Base-by-base conservation (phyloP, 148 eudicot species). In the Gaultheria prostrata region DNA sequence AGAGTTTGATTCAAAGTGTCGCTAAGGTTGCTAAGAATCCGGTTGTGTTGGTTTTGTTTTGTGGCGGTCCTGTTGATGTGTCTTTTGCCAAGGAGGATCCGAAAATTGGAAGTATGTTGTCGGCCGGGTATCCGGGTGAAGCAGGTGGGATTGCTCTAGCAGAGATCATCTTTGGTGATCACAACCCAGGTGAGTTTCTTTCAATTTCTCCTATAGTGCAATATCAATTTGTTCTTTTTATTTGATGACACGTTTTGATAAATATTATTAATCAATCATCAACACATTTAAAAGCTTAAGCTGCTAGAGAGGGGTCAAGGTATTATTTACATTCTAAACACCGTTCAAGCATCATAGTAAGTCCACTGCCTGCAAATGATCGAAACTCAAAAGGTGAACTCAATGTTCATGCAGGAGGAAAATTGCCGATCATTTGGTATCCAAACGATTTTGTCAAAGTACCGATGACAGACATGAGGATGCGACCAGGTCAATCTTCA, bases 91-190 rank as follows among this genome's bases (percentile, higher is more conserved):
- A 91, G 86, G 28, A 82, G 63, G 77, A 93, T 45, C 82, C 85
- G 2, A 94, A 89, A 74, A 86, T 96, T n/a, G 98, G 95, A 46
- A 79, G 91, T 79, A 96, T 96, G 28, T 74, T 96, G 82, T 96
- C 98, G 98, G 98, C 93, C 57, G 98, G 98, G 45, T 96, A 94
- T 83, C 98, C 98, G 0, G 98, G 98, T 8, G 93, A 96, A 87
- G 93, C 94, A 2, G 98, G 98, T 56, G 97, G 93, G 35, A 45
- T 84, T 82, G 98, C 98, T 3, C 91, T 96, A 71, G 90, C 98
- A 7, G 87, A 96, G 79, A 89, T 91, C 85, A 86, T 96, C 57
- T 93, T 92, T 21, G 97, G 98, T 54, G 92, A 95, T 13, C 94
- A 91, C 80, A 96, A 96, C 76, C 98, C 98, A 86, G 94, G 98